A percentile compares a stretch with the other conserved stretches of the same genome.
These are phyloP conservation scores for Ballota nigra DNA, from an alignment of 257 asterid genomes.

Conservation along the genomic window DNA sequence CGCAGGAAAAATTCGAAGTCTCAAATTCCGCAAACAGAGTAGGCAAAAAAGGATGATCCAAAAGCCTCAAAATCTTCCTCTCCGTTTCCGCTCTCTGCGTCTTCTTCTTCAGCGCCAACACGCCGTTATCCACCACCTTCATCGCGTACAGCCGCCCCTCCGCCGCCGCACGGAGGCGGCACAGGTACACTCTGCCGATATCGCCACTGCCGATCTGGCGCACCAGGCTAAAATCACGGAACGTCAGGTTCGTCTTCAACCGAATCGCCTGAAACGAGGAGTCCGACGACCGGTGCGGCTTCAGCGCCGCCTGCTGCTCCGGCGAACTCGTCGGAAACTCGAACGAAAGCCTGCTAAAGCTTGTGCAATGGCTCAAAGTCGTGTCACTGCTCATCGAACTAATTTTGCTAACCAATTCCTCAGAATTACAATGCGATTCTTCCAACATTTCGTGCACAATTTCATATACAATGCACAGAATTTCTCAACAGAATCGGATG, in stretches of 20 bases:
- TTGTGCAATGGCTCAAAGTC: slow-evolving; percentile 48
- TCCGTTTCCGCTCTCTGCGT: slow-evolving; percentile 76
- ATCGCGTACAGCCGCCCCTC: slow-evolving; percentile 58
- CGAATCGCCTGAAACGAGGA: slow-evolving; percentile 54
- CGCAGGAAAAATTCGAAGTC: slow-evolving; percentile 67
- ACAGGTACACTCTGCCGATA: slow-evolving; percentile 75
- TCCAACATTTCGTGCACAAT: slow-evolving; percentile 29
- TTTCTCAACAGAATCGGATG: slow-evolving; percentile 12
- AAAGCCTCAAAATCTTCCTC: slow-evolving; percentile 62
- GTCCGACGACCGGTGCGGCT: slow-evolving; percentile 82
- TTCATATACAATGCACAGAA: slow-evolving; percentile 17
- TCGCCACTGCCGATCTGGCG: slow-evolving; percentile 89
- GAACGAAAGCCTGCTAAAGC: slow-evolving; percentile 67
- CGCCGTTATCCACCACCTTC: slow-evolving; percentile 80
- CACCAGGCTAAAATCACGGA: slow-evolving; percentile 67
- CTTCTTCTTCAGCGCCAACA: slow-evolving; percentile 68
- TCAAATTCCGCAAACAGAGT: slow-evolving; percentile 71
- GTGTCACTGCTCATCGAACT: slow-evolving; percentile 70
- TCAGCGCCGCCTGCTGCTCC: slow-evolving; percentile 38
- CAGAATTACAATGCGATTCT: slow-evolving; percentile 29
- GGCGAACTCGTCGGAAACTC: slow-evolving; percentile 59
- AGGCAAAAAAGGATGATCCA: slow-evolving; percentile 83
- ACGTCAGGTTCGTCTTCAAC: slow-evolving; percentile 32
- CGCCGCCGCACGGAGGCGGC: slow-evolving; percentile 44
- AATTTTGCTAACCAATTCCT: slow-evolving; percentile 37